phyloP scores from a whole-genome alignment of 1,284 basidiomycete species.

The Cutaneotrichosporon dermatis region DNA sequence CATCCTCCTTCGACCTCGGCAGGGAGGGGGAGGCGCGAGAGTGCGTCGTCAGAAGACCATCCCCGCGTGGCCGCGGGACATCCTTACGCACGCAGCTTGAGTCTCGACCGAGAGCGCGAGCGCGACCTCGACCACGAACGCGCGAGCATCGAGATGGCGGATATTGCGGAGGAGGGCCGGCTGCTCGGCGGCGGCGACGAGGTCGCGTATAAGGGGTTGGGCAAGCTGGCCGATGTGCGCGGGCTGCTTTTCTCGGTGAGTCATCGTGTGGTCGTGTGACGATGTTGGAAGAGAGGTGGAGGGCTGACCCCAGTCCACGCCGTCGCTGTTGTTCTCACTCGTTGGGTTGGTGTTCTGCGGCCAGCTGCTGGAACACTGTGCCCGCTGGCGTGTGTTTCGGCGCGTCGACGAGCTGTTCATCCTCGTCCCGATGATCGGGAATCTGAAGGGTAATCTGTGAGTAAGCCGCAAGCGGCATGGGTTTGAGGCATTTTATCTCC shows the following conservation, averaged over 20 bases:
- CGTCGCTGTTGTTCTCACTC: slow-evolving; percentile 50
- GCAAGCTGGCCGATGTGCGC: slow-evolving; percentile 29
- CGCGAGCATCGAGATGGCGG: neutral
- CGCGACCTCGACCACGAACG: neutral
- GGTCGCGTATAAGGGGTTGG: slow-evolving; percentile 8
- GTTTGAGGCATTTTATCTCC: too few relatives aligned
- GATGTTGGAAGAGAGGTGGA: neutral
- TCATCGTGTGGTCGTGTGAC: neutral
- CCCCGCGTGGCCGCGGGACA: too few relatives aligned
- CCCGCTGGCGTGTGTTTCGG: slow-evolving; percentile 83
- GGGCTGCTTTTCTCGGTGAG: slow-evolving; percentile 38
- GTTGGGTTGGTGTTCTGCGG: slow-evolving; percentile 73
- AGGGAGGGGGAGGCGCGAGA: too few relatives aligned
- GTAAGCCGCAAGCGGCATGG: slow-evolving; percentile 49
- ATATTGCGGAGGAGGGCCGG: neutral
- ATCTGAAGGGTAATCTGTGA: slow-evolving; percentile 94
- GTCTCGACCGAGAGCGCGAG: neutral
- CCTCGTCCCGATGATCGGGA: slow-evolving; percentile 88
- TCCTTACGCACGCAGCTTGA: too few relatives aligned
- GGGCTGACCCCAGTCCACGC: slow-evolving; percentile 44
- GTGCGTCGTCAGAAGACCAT: too few relatives aligned
- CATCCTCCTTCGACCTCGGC: too few relatives aligned
- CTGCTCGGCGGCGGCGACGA: neutral
- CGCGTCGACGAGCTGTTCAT: slow-evolving; percentile 93
- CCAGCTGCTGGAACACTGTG: slow-evolving; percentile 77